These are phyloP conservation scores for Sporothrix dimorphospora DNA, from an alignment of 2,329 filamentous ascomycete genomes.

Conservation along the genomic window DNA sequence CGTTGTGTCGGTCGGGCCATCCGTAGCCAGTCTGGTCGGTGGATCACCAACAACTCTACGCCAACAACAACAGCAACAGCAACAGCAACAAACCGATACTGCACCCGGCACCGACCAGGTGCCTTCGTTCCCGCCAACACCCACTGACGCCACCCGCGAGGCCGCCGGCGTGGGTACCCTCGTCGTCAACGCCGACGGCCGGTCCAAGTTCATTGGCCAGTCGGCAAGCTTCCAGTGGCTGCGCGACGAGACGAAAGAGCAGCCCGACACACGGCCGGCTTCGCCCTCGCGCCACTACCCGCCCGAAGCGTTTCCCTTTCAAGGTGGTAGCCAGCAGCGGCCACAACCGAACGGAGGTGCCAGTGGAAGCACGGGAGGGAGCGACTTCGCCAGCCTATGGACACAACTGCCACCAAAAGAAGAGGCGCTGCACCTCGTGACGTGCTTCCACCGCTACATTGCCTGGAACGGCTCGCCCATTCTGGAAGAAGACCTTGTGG, in stretches of 20 bases:
- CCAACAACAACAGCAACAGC: background rate
- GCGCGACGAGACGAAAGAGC: conserved; percentile 20
- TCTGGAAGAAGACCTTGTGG: conserved; percentile 5
- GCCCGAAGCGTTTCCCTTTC: conserved; percentile 13
- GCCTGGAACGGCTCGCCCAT: conserved; percentile 22
- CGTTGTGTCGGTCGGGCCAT: background rate
- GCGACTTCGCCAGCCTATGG: conserved; percentile 8
- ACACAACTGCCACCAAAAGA: conserved; percentile 15
- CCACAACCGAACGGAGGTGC: background rate
- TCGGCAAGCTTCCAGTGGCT: conserved; percentile 24
- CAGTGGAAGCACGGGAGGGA: background rate
- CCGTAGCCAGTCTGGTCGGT: background rate
- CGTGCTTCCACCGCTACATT: conserved; percentile 21
- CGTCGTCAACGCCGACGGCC: conserved; percentile 18
- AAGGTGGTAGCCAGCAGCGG: background rate
- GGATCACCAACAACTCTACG: background rate
- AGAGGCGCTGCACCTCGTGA: conserved; percentile 19
- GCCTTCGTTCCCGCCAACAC: background rate
- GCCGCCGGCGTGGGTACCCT: conserved; percentile 15
- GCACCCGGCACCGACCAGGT: background rate
- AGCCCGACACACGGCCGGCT: background rate
- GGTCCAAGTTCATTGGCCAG: conserved; percentile 23
- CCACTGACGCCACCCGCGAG: background rate
- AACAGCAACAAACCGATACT: background rate
- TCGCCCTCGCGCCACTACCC: background rate